These are phyloP conservation scores for Gossypium ekmanianum DNA, from an alignment of 345 rosid genomes.

Conservation along the genomic window DNA sequence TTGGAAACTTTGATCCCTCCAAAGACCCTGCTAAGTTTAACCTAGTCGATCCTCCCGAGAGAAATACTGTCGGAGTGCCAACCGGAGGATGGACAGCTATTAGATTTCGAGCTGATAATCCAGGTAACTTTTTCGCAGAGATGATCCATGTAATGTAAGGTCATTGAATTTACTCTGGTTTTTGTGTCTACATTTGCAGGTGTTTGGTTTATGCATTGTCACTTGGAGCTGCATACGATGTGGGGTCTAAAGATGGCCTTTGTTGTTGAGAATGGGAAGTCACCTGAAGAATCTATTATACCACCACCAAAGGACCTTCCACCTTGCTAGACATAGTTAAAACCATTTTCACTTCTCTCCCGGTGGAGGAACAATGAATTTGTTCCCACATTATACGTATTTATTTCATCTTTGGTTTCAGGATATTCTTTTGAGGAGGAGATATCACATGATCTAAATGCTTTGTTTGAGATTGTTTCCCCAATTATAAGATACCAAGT, in stretches of 20 bases:
- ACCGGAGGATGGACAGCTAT: conserved; percentile 36
- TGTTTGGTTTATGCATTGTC: conserved; percentile 3
- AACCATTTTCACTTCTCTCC: not conserved
- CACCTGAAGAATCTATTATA: not conserved
- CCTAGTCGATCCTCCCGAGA: conserved; percentile 68
- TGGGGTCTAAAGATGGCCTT: not conserved
- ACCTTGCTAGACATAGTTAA: not conserved
- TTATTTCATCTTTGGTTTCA: not conserved
- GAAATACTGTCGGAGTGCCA: conserved; percentile 70
- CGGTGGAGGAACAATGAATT: not conserved
- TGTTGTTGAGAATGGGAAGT: not conserved
- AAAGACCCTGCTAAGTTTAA: conserved; percentile 42
- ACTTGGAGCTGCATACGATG: not conserved
- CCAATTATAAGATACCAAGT: not conserved
- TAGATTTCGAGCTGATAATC: conserved; percentile 48
- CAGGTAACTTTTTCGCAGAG: conserved; percentile 38
- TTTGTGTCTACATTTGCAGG: not conserved
- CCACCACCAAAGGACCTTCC: conserved; percentile 4
- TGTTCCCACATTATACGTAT: not conserved
- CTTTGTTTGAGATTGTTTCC: not conserved
- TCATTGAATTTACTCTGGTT: not conserved
- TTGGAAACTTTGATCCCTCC: conserved; percentile 49
- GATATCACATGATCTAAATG: not conserved
- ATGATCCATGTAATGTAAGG: not conserved
- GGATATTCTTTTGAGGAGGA: not conserved